These are phyloP conservation scores for Juglanconis sp. DNA, from an alignment of 2,329 filamentous ascomycete genomes.

Conservation along the genomic window DNA sequence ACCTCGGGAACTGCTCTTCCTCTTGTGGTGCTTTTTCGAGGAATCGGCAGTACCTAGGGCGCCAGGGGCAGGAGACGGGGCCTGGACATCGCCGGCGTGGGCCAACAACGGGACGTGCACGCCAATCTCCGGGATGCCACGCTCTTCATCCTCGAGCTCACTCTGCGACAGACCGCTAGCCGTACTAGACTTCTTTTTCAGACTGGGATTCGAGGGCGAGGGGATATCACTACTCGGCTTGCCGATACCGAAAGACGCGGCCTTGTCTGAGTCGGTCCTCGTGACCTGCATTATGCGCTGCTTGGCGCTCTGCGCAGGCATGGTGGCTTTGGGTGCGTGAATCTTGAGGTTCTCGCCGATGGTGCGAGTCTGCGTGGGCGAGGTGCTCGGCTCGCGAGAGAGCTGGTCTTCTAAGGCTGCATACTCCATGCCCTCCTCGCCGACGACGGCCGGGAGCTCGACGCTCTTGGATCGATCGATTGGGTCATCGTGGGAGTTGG, in stretches of 20 bases:
- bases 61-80: conserved; percentile 73
- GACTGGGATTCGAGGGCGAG: conserved; percentile 45
- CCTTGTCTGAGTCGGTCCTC: conserved; percentile 83
- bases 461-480: conserved; percentile 71
- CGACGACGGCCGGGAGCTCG: conserved; percentile 71
- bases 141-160: conserved; percentile 65
- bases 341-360: conserved; percentile 79
- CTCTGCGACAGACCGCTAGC: conserved; percentile 48
- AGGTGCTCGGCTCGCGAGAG: conserved; percentile 40
- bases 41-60: conserved; percentile 33
- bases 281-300: conserved; percentile 81
- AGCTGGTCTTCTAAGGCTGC: conserved; percentile 54
- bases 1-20: conserved; percentile 70
- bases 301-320: conserved; percentile 78
- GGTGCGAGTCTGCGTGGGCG: conserved; percentile 72
- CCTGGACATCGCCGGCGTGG: conserved; percentile 91
- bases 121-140: conserved; percentile 90
- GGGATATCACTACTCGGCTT: conserved; percentile 55
- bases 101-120: conserved; percentile 91
- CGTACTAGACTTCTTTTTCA: conserved; percentile 62
- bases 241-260: conserved; percentile 80
- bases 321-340: conserved; percentile 82
- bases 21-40: conserved; percentile 55
- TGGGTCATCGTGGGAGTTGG: conserved; percentile 38
- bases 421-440: conserved; percentile 89